Evolutionary conservation across 805 yeast genomes (phyloP).

Genomic region (Kregervanrija fluxuum): DNA sequence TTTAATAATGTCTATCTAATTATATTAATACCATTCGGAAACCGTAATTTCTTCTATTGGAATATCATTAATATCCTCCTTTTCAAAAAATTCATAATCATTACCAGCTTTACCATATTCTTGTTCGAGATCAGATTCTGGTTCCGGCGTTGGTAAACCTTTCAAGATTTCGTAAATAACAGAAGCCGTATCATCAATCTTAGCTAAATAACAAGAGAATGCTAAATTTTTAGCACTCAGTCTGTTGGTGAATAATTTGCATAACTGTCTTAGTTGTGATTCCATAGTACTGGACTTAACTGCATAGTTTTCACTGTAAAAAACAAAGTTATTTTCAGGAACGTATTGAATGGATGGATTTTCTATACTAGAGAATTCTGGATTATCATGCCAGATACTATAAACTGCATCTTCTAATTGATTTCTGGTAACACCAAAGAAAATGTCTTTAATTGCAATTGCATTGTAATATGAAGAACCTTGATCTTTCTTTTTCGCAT

Average conservation of each 20-base stretch:
- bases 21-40: too few species aligned
- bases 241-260: constrained; percentile 27
- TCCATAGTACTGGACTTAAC: constrained; percentile 20
- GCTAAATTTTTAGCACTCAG: constrained; percentile 39
- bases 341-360: constrained; percentile 34
- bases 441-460: constrained; percentile 43
- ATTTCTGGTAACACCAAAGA: constrained; percentile 44
- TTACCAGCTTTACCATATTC: too few species aligned
- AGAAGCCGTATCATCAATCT: constrained; percentile 25
- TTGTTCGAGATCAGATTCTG: too few species aligned
- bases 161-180: too few species aligned
- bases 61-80: too few species aligned
- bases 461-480: constrained; percentile 39
- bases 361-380: constrained; percentile 1
- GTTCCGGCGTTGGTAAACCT: too few species aligned
- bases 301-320: constrained; percentile 28
- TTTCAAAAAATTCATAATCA: too few species aligned
- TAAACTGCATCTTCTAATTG: constrained; percentile 31
- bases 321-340: constrained; percentile 34
- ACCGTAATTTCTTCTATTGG: too few species aligned
- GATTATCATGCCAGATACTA: constrained; percentile 12
- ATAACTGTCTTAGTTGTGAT: constrained; percentile 34
- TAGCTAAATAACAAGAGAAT: constrained; percentile 40
- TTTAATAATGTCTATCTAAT: too few species aligned
- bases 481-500: constrained; percentile 16